Percentiles rank a stretch among this genome's conserved stretches.
Evolutionary conservation across 1,284 basidiomycete species (phyloP).

Genomic region (Malassezia slooffiae): DNA sequence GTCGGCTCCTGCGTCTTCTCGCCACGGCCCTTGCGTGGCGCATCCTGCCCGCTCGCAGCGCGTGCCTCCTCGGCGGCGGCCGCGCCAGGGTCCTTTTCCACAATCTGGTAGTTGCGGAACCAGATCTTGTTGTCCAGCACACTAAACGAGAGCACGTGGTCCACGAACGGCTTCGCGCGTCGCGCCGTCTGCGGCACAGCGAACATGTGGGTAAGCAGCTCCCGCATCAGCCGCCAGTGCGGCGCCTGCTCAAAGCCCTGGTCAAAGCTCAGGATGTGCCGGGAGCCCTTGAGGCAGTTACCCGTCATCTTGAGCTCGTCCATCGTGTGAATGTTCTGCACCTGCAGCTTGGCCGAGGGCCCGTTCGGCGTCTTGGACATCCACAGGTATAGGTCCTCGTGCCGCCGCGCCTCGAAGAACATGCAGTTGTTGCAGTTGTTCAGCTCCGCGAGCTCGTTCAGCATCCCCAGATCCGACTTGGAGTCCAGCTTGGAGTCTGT

Average conservation of each 20-base stretch:
- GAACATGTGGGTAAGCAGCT: conserved; percentile 92
- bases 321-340: conserved; percentile 99
- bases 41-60: conserved; percentile 53
- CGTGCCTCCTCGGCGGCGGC: conserved; percentile 22
- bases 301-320: conserved; percentile 99
- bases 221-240: conserved; percentile 80
- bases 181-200: conserved; percentile 80
- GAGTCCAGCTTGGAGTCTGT: conserved; percentile 68
- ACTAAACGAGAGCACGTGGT: conserved; percentile 93
- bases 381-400: conserved; percentile 92
- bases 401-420: conserved; percentile 86
- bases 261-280: conserved; percentile 87
- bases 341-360: conserved; percentile 90
- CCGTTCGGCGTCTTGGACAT: conserved; percentile 94
- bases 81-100: conserved; percentile 54
- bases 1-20: conserved; percentile 30
- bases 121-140: conserved; percentile 92
- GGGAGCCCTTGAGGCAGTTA: conserved; percentile 90
- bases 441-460: conserved; percentile 93
- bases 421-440: conserved; percentile 96
- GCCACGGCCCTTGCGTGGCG: conserved; percentile 17
- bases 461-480: conserved; percentile 81
- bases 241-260: conserved; percentile 76
- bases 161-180: conserved; percentile 90
- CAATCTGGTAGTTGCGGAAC: conserved; percentile 92